Base-by-base conservation (phyloP, 2,329 filamentous ascomycete species). In the Ceratocystis papillata region DNA sequence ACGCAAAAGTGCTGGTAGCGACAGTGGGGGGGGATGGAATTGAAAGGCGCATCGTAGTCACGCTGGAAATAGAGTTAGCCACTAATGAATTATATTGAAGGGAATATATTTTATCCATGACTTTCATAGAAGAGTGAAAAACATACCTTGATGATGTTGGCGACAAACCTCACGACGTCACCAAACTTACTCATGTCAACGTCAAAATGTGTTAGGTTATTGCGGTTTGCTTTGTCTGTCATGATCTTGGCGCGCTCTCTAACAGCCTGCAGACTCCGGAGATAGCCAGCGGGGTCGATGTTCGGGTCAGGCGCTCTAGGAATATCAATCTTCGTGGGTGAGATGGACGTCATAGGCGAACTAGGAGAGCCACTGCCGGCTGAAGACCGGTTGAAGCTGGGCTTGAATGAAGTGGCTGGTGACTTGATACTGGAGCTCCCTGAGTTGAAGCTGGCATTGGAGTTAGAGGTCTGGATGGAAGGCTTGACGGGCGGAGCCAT, bases 101-200 rank as follows among this genome's bases (percentile, higher is more conserved):
- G n/a, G 20, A 25, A 25, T 25, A 12, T 0, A 3, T 25, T 12
- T 12, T 25, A 28, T 53, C 20, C 46, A 5, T 41, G 12, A 1
- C 4, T 28, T 50, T 20, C 8, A 30, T 45, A 48, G 37, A 20
- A 15, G 1, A 55, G 22, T 25, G 33, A 22, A 44, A 28, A 44
- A 72, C 80, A 70, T 78, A 92, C 91, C 87, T 95, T 96, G 79
- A 96, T 96, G 69, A 96, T 93, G 50, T 88, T 87, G n/a, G 93
- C 87, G 8, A 96, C 88, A 74, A 96, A 96, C 57, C 83, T 83
- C 15, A 92, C 90, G 0, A 93, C 93, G 70, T 93, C 88, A 59
- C 81, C 77, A 74, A 96, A 93, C 76, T 93, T 95, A 76, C 76
- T 77, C 81, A 92, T 85, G 75, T 96, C 92, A 61, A 96, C 90